These are phyloP conservation scores for Aureobasidium sp. DNA, from an alignment of 2,329 filamentous ascomycete genomes.

Conservation along the genomic window DNA sequence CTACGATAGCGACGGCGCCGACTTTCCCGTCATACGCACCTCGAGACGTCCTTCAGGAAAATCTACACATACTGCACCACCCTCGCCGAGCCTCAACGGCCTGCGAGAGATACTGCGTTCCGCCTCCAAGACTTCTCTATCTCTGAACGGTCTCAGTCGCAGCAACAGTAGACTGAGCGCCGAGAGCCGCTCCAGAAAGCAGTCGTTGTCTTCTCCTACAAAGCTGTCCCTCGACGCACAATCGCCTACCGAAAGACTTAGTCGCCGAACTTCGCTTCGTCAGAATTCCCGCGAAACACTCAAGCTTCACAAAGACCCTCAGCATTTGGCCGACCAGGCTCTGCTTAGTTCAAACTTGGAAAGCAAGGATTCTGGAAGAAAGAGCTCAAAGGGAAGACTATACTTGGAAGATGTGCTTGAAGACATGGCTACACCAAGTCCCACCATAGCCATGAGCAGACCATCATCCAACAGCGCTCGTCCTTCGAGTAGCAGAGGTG, in stretches of 20 bases:
- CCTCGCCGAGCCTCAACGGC: constrained; percentile 33
- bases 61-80: constrained; percentile 62
- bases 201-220: constrained; percentile 10
- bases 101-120: constrained; percentile 54
- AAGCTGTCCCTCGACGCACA: constrained; percentile 21
- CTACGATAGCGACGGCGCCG: constrained; percentile 51
- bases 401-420: constrained; percentile 24
- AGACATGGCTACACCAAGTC: constrained; percentile 15
- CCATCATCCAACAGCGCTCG: not conserved
- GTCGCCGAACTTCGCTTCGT: not conserved
- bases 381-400: constrained; percentile 30
- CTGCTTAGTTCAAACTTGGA: not conserved
- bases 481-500: not conserved
- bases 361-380: not conserved
- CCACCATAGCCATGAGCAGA: not conserved
- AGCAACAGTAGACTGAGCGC: constrained; percentile 30
- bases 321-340: constrained; percentile 6
- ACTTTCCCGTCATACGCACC: constrained; percentile 70
- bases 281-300: not conserved
- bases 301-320: not conserved
- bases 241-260: not conserved
- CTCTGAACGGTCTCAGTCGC: constrained; percentile 50
- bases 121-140: constrained; percentile 16
- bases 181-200: constrained; percentile 27
- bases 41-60: constrained; percentile 73